Evolutionary conservation across 2,329 filamentous ascomycete genomes (phyloP).

Genomic region (Akanthomyces uredinophilus): DNA sequence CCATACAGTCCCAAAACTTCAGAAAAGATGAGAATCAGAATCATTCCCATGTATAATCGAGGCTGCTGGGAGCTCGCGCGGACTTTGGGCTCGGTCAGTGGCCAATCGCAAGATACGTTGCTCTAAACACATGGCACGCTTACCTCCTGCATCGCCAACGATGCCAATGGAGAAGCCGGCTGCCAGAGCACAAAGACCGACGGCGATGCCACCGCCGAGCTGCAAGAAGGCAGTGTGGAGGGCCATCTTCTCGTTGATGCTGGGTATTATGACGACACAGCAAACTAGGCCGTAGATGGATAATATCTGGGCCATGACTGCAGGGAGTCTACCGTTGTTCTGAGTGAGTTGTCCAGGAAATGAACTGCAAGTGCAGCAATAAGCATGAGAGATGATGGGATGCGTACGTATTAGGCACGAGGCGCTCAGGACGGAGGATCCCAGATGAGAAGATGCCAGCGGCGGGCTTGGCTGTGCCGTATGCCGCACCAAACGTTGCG

Average conservation of each 20-base stretch:
- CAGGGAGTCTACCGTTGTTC: conserved; percentile 28
- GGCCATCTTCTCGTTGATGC: conserved; percentile 36
- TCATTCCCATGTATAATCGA: conserved; percentile 42
- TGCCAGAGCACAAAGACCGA: conserved; percentile 40
- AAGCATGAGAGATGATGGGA: background rate
- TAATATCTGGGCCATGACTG: conserved; percentile 45
- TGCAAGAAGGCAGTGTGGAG: conserved; percentile 40
- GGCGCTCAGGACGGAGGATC: conserved; percentile 38
- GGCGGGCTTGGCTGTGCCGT: conserved; percentile 39
- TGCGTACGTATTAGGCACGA: conserved; percentile 38
- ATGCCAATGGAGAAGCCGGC: conserved; percentile 44
- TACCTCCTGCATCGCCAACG: conserved; percentile 41
- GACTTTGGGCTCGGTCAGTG: conserved; percentile 24
- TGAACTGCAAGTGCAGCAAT: background rate
- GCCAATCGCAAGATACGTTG: background rate
- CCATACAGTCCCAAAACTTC: conserved; percentile 43
- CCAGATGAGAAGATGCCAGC: conserved; percentile 40
- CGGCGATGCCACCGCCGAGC: conserved; percentile 38
- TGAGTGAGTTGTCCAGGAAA: background rate
- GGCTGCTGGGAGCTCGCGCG: conserved; percentile 44
- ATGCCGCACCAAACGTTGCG: conserved; percentile 44
- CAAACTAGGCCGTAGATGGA: conserved; percentile 43
- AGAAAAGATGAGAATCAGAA: conserved; percentile 44
- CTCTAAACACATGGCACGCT: conserved; percentile 13
- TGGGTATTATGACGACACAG: conserved; percentile 39